A percentile compares a stretch with the other conserved stretches of the same genome.
Evolutionary conservation across 805 yeast species (phyloP).

Genomic region (Suhomyces kilbournensis): DNA sequence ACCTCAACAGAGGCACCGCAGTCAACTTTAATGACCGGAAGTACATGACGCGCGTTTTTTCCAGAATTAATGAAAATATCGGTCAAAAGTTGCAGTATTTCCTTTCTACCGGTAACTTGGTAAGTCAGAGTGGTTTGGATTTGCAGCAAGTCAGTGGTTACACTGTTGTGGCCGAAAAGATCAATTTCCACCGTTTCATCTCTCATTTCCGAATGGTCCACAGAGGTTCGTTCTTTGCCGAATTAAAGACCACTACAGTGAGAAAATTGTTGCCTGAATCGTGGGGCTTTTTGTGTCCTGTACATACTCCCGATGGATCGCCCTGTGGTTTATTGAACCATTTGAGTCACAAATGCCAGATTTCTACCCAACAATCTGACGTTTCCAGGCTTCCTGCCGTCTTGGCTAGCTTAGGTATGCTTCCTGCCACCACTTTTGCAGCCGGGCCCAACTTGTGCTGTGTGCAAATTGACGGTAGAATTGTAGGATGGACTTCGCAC

Average conservation of each 20-base stretch:
- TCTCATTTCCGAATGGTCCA: slow-evolving; percentile 99
- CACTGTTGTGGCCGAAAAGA: slow-evolving; percentile 98
- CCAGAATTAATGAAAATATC: slow-evolving; percentile 84
- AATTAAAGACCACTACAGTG: slow-evolving; percentile 94
- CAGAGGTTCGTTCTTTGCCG: slow-evolving; percentile 98
- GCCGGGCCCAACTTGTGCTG: slow-evolving; percentile 89
- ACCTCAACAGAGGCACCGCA: slow-evolving; percentile 73
- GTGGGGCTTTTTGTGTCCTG: slow-evolving; percentile 99
- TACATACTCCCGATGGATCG: slow-evolving; percentile 99
- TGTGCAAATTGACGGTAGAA: slow-evolving; percentile 89
- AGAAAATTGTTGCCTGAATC: slow-evolving; percentile 95
- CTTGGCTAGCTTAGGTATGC: slow-evolving; percentile 71
- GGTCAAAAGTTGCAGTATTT: slow-evolving; percentile 94
- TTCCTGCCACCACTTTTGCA: slow-evolving; percentile 72
- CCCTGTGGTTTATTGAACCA: slow-evolving; percentile 98
- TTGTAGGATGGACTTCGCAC: slow-evolving; percentile 93
- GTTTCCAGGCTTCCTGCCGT: slow-evolving; percentile 67
- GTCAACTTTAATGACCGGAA: slow-evolving; percentile 81
- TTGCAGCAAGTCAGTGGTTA: slow-evolving; percentile 97
- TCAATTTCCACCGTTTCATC: slow-evolving; percentile 93
- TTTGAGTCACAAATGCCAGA: slow-evolving; percentile 90
- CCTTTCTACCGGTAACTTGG: slow-evolving; percentile 94
- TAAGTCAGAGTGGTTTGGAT: slow-evolving; percentile 95
- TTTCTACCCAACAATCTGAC: slow-evolving; percentile 74
- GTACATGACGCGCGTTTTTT: slow-evolving; percentile 75